Base-by-base conservation (phyloP, 306 rosid species). In the Arachis stenosperma region DNA sequence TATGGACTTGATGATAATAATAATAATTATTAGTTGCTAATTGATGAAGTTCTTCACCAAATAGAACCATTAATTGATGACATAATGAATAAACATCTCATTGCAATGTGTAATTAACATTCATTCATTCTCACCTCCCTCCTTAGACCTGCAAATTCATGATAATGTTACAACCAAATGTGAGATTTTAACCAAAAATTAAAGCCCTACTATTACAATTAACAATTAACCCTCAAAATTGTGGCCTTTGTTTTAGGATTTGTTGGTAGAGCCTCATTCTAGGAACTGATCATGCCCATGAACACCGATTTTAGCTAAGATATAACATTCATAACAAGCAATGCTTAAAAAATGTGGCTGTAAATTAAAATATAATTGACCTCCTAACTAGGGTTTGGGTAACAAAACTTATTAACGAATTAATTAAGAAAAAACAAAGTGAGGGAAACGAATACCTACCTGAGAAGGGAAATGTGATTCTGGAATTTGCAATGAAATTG, bases 141-240 rank as follows among this genome's bases (percentile, higher is more conserved):
- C 52, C 57, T 30, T 10, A 60, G 58, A 53, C 72, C 83, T 67
- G 66, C 71, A 68, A 52, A 65, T 17, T 52, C 1, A 8, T 39
- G 41, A 67, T 8, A n/a, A 61, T 9, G 22, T 12, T 60, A 33
- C 13, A 79, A 30, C 27, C 70, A 73, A 1, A 73, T 15, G 43
- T 42, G 46, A 51, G 78, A 53, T 9, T 59, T 14, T 54, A 15
- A 44, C 22, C 27, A 22, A 22, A 22, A 22, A 22, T 22, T 22
- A 22, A 22, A 22, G 27, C 27, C 27, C 27, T 22, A 22, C 27
- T 22, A 22, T 22, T 22, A 22, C 48, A 51, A 14, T 39, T 42
- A 17, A 54, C 9, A 27, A 64, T 2, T 43, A 42, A 54, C 7
- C 13, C 12, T 48, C 36, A 46, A 12, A 52, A 10, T 48, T 0